Base-by-base conservation (phyloP, 2,329 filamentous ascomycete genomes). In the Immersiporthe knoxdaviesiana region DNA sequence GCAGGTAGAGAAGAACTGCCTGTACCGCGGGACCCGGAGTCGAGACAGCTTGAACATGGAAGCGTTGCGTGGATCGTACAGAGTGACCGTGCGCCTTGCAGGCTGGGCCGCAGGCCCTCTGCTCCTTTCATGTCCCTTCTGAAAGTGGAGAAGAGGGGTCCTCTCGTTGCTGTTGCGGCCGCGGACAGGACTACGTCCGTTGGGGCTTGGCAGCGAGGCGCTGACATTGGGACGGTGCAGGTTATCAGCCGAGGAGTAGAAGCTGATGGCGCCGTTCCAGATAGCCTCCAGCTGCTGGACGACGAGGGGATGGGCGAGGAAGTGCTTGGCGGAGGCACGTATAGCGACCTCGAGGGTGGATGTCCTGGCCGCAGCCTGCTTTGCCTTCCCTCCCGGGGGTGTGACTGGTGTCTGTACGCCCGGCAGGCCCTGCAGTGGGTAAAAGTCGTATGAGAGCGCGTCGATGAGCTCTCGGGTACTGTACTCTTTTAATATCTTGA, bases 271-370 rank as follows among this genome's bases (percentile, higher is more conserved):
- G 37, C 95, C 95, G 27, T 93, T 95, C 95, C 95, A 98, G 71
- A 98, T 97, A 59, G 94, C 94, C 79, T 97, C 94, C n/a, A 98
- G 84, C 77, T 97, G 94, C 78, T 97, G 93, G 11, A 97, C 91
- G 0, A 97, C 94, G 3, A 97, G 84, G 0, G 95, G 94, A 76
- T 97, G 94, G 11, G 95, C 92, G 6, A 98, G 84, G 74, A 97
- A 97, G 74, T 93, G 91, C 81, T 98, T 97, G 30, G 95, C 92
- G 72, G 94, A 94, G 27, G 94, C 93, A 73, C 93, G 90, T 75
- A 98, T 97, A 71, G 95, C 94, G 69, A 98, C 90, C 81, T 97
- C 95, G 41, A 97, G 87, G 10, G 94, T 94, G 11, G 94, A 97
- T 21, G 95, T 94, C 70, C 95, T 88, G 37, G 92, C 91, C 58